Conservation (phyloP, 116 monocot genomes). For the Papilionanthe hybrid region DNA sequence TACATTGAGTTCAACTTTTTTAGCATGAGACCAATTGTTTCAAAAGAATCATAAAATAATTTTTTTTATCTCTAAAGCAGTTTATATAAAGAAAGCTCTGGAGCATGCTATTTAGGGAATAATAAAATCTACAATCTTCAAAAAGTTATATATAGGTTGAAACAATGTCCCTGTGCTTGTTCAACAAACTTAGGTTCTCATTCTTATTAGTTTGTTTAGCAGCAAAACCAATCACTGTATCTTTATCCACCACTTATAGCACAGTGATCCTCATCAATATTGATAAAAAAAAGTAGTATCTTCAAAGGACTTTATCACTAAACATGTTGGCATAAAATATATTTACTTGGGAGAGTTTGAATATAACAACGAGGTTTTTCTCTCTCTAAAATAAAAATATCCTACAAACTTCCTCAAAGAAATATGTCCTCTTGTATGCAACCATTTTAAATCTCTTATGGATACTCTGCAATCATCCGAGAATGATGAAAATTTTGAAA, state of each 20-base stretch:
- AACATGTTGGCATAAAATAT: too few species aligned
- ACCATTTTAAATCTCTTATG: too few species aligned
- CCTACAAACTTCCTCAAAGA: neutral
- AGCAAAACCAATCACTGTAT: too few species aligned
- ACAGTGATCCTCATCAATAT: neutral
- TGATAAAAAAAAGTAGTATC: too few species aligned
- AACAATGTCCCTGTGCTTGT: neutral
- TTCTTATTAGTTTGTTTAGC: too few species aligned
- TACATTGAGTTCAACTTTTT: too few species aligned
- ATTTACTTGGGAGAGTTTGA: too few species aligned
- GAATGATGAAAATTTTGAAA: neutral
- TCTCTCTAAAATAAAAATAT: neutral
- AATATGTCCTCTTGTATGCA: too few species aligned
- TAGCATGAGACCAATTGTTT: too few species aligned
- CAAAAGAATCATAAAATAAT: too few species aligned
- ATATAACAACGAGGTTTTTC: neutral
- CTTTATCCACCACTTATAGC: neutral
- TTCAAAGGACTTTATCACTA: too few species aligned
- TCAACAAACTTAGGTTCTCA: too few species aligned
- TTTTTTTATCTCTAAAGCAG: neutral
- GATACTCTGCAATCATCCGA: neutral
- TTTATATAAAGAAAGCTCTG: neutral
- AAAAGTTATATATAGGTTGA: neutral
- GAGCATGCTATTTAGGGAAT: neutral
- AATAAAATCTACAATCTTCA: neutral